Base-by-base conservation (phyloP, 1,284 basidiomycete species). In the Trichosporon coremiiforme region DNA sequence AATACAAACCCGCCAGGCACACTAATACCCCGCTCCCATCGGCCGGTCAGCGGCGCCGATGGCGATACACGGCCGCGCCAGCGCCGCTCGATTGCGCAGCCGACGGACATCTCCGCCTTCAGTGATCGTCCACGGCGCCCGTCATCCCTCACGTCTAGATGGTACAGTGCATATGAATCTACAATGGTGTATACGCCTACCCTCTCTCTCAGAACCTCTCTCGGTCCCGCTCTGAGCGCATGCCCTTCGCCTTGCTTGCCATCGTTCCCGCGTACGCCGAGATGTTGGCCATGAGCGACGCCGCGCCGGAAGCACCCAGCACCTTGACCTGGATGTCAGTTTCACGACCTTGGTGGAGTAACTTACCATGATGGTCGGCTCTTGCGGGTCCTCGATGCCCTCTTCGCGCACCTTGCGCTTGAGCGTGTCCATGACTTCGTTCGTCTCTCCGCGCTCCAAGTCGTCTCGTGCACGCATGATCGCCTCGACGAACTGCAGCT, bases 341-440 rank as follows among this genome's bases (percentile, higher is more conserved):
- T n/a, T n/a, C n/a, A n/a, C n/a, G n/a, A n/a, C n/a, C n/a, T n/a
- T n/a, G n/a, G n/a, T 60, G 4, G 20, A 53, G 2, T 38, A 3
- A 89, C 93, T 86, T 83, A 94, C 82, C 83, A 84, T 84, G 71
- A 84, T 83, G 17, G 83, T 84, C 38, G 83, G 80, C 70, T 84
- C 82, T 47, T 73, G 70, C 29, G 93, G 93, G 84, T 95, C 93
- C 45, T 86, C 86, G 68, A 95, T 82, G 17, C 88, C 88, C 78
- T 95, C 94, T 45, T 95, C 93, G 80, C 91, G 94, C 22, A 94
- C 92, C 81, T 96, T 98, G 66, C 94, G 88, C 82, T 91, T 92
- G 71, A 98, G 87, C 70, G 90, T 93, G 38, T 98, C 96, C 92
- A 98, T 97, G 66, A 97, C 90, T 68, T 97, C 94, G 75, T 85